These are phyloP conservation scores for Platismatia glauca DNA, from an alignment of 495 filamentous ascomycete species.

Conservation along the genomic window DNA sequence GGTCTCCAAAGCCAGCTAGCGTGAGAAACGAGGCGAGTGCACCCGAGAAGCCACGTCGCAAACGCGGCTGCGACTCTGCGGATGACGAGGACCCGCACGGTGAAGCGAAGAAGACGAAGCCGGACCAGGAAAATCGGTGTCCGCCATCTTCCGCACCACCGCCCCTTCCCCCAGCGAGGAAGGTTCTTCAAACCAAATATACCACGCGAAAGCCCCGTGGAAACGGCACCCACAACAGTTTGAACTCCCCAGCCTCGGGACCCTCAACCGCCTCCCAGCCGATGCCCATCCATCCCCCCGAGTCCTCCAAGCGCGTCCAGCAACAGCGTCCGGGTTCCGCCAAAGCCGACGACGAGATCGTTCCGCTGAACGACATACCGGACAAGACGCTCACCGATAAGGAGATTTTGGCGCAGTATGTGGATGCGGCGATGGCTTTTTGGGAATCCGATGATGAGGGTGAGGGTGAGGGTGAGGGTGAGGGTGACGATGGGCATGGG, in stretches of 20 bases:
- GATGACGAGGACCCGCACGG: not conserved
- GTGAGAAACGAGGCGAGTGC: no score
- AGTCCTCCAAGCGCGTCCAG: not conserved
- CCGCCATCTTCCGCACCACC: not conserved
- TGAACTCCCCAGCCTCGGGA: not conserved
- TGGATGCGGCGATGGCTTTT: no score
- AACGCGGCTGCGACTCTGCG: not conserved
- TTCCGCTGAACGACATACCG: not conserved
- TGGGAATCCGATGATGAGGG: no score
- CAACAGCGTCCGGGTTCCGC: not conserved
- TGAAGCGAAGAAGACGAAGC: not conserved
- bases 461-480: no score
- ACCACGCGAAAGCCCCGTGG: not conserved
- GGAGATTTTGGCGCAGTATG: no score
- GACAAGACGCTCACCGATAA: not conserved
- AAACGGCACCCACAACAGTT: no score
- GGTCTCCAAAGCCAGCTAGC: not conserved
- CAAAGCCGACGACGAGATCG: not conserved
- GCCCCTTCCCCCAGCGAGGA: not conserved
- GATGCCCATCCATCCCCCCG: not conserved
- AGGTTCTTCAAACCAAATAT: not conserved
- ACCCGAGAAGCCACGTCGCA: not conserved
- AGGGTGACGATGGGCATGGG: no score
- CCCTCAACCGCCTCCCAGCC: not conserved
- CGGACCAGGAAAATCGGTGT: not conserved